A percentile compares a stretch with the other conserved stretches of the same genome.
phyloP scores from a whole-genome alignment of 768 basidiomycete genomes.

The Exidia glandulosa region DNA sequence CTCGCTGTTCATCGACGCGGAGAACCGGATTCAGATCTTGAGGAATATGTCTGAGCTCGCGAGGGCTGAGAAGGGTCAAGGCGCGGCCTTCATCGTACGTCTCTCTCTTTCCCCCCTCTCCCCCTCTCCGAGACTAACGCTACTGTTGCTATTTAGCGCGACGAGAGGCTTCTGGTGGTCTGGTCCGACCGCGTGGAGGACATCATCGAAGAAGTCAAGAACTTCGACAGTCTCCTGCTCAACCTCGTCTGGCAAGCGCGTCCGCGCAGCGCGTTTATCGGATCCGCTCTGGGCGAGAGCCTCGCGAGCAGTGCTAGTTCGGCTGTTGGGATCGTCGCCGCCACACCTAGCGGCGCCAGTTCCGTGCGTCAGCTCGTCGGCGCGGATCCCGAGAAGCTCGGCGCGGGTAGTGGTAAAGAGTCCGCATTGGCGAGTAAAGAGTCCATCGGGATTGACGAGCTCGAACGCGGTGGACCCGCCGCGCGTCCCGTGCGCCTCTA shows the following conservation, averaged over 20 bases:
- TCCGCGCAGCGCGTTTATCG: no score
- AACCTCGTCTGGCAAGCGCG: conserved; percentile 17
- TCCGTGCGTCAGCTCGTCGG: no score
- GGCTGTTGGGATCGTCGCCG: no score
- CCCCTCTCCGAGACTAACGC: no score
- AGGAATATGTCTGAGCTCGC: neutral
- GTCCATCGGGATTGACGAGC: no score
- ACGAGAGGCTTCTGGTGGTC: conserved; percentile 3
- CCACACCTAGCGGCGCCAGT: no score
- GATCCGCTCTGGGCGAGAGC: no score
- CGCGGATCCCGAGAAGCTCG: no score
- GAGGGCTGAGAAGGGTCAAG: conserved; percentile 1
- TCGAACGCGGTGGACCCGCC: conserved; percentile 25
- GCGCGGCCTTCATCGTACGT: conserved; percentile 6
- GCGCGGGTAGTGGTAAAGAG: no score
- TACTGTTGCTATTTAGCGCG: neutral
- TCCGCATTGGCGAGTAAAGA: no score
- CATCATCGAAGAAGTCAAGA: conserved; percentile 26
- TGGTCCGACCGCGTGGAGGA: conserved; percentile 6
- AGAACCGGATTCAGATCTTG: conserved; percentile 2
- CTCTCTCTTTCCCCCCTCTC: neutral
- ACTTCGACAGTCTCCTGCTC: conserved; percentile 61
- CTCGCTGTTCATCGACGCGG: neutral
- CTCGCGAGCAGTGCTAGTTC: no score
- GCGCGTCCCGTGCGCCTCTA: conserved; percentile 16